A percentile compares a stretch with the other conserved stretches of the same genome.
These are phyloP conservation scores for Cordyceps fumosorosea DNA, from an alignment of 2,329 filamentous ascomycete genomes.

Conservation along the genomic window DNA sequence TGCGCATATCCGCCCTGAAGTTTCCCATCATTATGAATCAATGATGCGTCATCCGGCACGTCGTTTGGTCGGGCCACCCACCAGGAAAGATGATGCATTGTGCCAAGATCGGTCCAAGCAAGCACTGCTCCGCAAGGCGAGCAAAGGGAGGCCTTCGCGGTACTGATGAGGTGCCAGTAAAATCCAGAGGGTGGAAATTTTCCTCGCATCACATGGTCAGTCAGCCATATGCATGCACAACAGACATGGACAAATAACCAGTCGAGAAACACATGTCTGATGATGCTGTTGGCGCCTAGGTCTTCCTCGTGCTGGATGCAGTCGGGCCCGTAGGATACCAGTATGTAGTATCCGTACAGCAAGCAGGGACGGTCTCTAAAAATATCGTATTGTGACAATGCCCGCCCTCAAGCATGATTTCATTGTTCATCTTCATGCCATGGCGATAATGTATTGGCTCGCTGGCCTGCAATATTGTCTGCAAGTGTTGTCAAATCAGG, in stretches of 20 bases:
- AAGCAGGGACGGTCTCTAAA: neutral
- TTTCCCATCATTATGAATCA: neutral
- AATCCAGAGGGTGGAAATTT: neutral
- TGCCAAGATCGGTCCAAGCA: neutral
- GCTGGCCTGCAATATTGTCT: neutral
- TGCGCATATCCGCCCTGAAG: neutral
- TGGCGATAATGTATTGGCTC: neutral
- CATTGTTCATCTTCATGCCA: neutral
- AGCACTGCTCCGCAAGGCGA: neutral
- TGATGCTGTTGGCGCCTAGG: no score
- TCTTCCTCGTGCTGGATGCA: no score
- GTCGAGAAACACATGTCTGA: no score
- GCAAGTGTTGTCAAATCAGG: constrained; percentile 4
- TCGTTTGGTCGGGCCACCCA: neutral
- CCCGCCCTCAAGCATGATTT: neutral
- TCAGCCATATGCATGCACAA: no score
- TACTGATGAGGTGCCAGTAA: neutral
- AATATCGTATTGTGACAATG: neutral
- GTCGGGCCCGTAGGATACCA: neutral
- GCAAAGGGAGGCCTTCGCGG: neutral
- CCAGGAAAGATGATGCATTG: neutral
- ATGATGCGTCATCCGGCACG: neutral
- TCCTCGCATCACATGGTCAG: neutral
- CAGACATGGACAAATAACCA: no score
- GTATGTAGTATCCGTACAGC: neutral